phyloP scores from a whole-genome alignment of 75 land plant genomes.

The Adiantum capillusveneris region DNA sequence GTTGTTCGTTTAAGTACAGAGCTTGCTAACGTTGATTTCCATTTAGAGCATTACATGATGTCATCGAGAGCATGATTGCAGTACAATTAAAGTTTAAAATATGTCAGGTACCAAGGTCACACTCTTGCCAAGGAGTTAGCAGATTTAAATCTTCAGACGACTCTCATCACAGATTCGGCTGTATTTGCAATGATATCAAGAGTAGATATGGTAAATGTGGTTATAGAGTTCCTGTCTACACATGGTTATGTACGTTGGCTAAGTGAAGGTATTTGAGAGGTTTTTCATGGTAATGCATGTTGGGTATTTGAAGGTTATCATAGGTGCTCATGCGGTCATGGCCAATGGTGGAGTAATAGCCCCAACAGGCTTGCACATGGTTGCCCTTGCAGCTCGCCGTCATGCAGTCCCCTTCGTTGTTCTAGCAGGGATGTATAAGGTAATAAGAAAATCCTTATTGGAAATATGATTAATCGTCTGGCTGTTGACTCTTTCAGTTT shows the following conservation, averaged over 20 bases:
- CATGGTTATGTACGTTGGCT: neutral
- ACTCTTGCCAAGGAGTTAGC: constrained; percentile 85
- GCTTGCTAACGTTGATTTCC: no score
- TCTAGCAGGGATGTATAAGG: constrained; percentile 96
- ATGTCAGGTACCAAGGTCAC: constrained; percentile 82
- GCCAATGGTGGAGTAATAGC: constrained; percentile 98
- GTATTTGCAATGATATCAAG: constrained; percentile 99
- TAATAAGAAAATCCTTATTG: constrained; percentile 9
- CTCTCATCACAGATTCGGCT: constrained; percentile 97
- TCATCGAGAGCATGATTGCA: no score
- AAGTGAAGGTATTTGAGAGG: constrained; percentile 46
- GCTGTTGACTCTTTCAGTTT: neutral
- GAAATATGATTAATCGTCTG: neutral
- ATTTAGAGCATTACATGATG: no score
- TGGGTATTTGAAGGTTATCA: constrained; percentile 57
- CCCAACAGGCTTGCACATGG: constrained; percentile 91
- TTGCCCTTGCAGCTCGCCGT: constrained; percentile 94
- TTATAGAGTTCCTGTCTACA: no score
- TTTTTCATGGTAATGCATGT: neutral
- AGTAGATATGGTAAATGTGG: constrained; percentile 99
- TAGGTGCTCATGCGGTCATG: constrained; percentile 99
- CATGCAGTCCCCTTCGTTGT: constrained; percentile 99
- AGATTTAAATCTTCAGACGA: constrained; percentile 69
- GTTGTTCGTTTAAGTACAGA: no score
- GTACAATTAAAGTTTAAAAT: no score